These are phyloP conservation scores for Tricholoma terreum DNA, from an alignment of 768 basidiomycete genomes.

Conservation along the genomic window DNA sequence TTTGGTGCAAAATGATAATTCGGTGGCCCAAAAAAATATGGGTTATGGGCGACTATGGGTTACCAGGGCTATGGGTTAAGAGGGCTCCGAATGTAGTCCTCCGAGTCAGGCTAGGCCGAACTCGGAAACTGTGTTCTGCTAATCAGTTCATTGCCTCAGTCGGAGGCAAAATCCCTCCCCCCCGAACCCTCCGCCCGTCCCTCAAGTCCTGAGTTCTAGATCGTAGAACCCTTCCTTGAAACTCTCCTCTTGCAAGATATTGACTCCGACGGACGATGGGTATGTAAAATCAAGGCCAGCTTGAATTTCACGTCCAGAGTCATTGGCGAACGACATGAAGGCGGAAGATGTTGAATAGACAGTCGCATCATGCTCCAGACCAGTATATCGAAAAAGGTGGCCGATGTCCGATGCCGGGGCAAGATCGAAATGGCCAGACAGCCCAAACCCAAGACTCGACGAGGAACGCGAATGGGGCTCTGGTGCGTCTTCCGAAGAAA, in stretches of 20 bases:
- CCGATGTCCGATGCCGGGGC: neutral
- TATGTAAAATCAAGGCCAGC: neutral
- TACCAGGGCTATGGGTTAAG: no score
- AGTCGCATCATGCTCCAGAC: neutral
- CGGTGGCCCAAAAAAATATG: no score
- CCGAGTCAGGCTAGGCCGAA: no score
- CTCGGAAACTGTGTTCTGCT: no score
- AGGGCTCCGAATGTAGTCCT: neutral
- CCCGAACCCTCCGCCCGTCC: neutral
- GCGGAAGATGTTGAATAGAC: neutral
- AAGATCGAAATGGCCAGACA: conserved; percentile 1
- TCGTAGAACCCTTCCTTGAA: neutral
- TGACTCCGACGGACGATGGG: neutral
- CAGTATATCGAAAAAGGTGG: neutral
- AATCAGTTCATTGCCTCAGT: neutral
- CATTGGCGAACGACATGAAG: neutral
- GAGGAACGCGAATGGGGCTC: conserved; percentile 12
- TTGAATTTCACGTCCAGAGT: neutral
- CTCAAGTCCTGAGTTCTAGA: neutral
- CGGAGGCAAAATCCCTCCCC: neutral
- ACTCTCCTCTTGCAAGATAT: neutral
- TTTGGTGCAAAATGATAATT: no score
- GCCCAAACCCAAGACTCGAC: conserved; percentile 3
- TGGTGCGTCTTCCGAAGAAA: conserved; percentile 19
- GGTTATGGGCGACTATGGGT: no score